These are phyloP conservation scores for Poronia punctata DNA, from an alignment of 495 filamentous ascomycete genomes.

Conservation along the genomic window DNA sequence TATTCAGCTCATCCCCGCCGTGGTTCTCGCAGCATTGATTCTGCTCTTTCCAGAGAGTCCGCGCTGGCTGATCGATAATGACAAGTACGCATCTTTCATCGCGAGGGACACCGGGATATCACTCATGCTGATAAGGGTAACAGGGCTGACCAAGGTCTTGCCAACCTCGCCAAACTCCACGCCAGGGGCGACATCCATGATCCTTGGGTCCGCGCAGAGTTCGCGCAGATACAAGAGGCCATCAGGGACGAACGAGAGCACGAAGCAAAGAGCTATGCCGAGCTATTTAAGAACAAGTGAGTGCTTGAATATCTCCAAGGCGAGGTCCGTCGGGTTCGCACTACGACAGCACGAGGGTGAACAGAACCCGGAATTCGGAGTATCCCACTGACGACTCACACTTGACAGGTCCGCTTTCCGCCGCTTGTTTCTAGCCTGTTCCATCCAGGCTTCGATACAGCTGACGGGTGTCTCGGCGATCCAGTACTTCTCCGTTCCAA, in stretches of 20 bases:
- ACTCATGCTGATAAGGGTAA: neutral
- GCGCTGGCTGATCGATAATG: conserved; percentile 55
- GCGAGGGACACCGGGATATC: neutral
- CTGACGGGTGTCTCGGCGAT: conserved; percentile 71
- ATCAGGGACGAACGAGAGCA: conserved; percentile 52
- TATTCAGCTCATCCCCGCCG: conserved; percentile 53
- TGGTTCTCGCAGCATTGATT: conserved; percentile 47
- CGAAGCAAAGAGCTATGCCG: conserved; percentile 60
- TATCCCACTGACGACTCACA: too few relatives aligned
- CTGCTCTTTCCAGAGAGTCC: conserved; percentile 53
- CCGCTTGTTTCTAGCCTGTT: conserved; percentile 58
- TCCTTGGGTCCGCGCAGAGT: conserved; percentile 57
- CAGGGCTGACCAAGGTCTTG: conserved; percentile 44
- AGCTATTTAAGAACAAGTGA: conserved; percentile 51
- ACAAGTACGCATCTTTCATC: conserved; percentile 3
- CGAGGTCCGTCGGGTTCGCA: too few relatives aligned
- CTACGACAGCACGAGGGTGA: too few relatives aligned
- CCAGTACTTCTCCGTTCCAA: conserved; percentile 64
- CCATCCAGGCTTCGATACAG: conserved; percentile 61
- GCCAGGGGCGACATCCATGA: conserved; percentile 51
- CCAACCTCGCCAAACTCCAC: conserved; percentile 53
- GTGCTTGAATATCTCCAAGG: neutral
- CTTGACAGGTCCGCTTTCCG: conserved; percentile 57
- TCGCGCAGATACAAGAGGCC: conserved; percentile 59
- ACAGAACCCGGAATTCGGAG: too few relatives aligned